Evolutionary conservation across 140 eudicot species (phyloP).

Genomic region (Flaveria floridana): DNA sequence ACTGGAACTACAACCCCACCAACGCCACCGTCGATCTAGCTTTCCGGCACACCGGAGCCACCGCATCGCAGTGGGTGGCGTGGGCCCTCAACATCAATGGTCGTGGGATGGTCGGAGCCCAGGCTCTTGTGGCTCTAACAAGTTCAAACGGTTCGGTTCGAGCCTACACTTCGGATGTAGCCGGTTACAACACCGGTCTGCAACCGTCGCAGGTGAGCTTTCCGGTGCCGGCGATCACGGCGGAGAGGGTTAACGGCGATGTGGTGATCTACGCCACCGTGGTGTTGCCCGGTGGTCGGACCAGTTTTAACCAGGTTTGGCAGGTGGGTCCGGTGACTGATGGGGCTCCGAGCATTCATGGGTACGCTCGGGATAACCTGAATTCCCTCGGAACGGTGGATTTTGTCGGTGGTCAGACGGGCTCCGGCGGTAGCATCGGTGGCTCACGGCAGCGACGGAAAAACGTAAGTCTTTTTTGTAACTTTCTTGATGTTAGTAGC

Average conservation of each 20-base stretch:
- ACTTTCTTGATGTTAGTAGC: not conserved
- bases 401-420: conserved; percentile 45
- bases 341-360: conserved; percentile 41
- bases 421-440: conserved; percentile 34
- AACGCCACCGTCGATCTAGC: conserved; percentile 68
- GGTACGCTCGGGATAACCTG: conserved; percentile 22
- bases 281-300: conserved; percentile 47
- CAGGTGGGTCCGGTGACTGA: conserved; percentile 53
- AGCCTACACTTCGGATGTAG: conserved; percentile 50
- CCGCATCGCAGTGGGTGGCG: conserved; percentile 62
- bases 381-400: conserved; percentile 48
- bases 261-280: conserved; percentile 65
- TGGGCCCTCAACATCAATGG: conserved; percentile 59
- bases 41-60: conserved; percentile 51
- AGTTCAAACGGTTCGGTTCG: conserved; percentile 39
- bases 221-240: conserved; percentile 39
- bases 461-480: conserved; percentile 52
- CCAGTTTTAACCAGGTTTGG: conserved; percentile 83
- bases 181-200: not conserved
- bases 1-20: conserved; percentile 58
- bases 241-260: conserved; percentile 38
- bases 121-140: conserved; percentile 55
- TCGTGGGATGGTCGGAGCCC: conserved; percentile 56
- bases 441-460: conserved; percentile 45
- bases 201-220: conserved; percentile 46